Base-by-base conservation (phyloP, 257 asterid species). In the Sherardia arvensis region DNA sequence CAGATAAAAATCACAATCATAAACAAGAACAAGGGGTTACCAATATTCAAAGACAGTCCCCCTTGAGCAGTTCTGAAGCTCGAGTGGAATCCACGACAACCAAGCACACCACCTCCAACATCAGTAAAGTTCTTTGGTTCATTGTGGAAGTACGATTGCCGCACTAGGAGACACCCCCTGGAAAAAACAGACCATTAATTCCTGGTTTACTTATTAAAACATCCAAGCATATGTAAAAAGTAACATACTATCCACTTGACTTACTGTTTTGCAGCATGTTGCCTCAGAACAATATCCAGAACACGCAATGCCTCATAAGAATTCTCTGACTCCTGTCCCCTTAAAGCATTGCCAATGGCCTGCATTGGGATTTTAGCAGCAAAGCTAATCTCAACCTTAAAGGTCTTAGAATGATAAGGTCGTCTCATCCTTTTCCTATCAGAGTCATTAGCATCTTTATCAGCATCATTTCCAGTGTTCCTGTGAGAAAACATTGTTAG, bases 201-300 rank as follows among this genome's bases (percentile, higher is more conserved):
- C 63, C 30, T 59, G 66, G 14, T 25, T 55, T 17, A n/a, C 66
- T 0, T 21, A 29, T 9, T 23, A 45, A 22, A 47, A 0, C 48
- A 48, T 18, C n/a, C n/a, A n/a, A n/a, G 10, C 1, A 29, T 4
- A 20, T 49, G 1, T 21, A 4, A n/a, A 49, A 9, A 2, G 8
- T 7, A n/a, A 20, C n/a, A 18, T 1, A 49, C 2, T 49, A 49
- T n/a, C 5, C 20, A 18, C 32, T 15, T 11, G n/a, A 76, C 98
- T 81, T 77, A 91, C 98, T 83, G 92, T 65, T 82, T 91, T 12
- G 98, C 88, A n/a, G 98, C 98, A 79, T 91, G 87, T 79, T 91
- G 98, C 84, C 98, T 81, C 72, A 91, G 58, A 70, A 91, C 87
- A 68, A 91, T 91, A 74, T 91, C 98, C 74, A 91, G 38, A 62